Conservation (phyloP, 768 basidiomycete species). For the Mycena capillaripes region DNA sequence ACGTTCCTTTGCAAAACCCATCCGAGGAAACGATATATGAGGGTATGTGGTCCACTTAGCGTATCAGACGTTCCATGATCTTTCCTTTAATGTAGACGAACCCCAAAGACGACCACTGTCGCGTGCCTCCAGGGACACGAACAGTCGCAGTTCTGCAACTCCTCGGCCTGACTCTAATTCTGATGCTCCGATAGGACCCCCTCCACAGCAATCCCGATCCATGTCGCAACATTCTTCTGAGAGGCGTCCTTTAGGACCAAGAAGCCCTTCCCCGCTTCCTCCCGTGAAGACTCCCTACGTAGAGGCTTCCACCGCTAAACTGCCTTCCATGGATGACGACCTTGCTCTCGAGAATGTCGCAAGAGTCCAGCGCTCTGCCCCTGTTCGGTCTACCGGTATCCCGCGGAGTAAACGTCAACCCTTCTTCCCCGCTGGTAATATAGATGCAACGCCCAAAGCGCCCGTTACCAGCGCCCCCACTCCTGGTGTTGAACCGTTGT, state of each 20-base stretch:
- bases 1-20: constrained; percentile 59
- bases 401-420: constrained; percentile 82
- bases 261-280: constrained; percentile 80
- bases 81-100: constrained; percentile 60
- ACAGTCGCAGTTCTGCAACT: constrained; percentile 57
- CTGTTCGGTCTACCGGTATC: constrained; percentile 60
- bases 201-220: constrained; percentile 56
- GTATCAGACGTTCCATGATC: constrained; percentile 25
- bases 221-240: constrained; percentile 66
- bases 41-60: constrained; percentile 59
- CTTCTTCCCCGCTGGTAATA: constrained; percentile 67
- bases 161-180: constrained; percentile 61
- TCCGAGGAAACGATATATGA: constrained; percentile 83
- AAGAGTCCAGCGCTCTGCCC: constrained; percentile 41
- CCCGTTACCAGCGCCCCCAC: constrained; percentile 47
- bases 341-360: constrained; percentile 56
- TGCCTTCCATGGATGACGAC: constrained; percentile 63
- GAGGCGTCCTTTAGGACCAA: constrained; percentile 79
- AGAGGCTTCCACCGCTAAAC: constrained; percentile 45
- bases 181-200: constrained; percentile 52
- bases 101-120: constrained; percentile 73
- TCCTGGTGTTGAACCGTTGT: constrained; percentile 77
- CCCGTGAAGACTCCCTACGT: constrained; percentile 55
- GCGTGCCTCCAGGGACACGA: constrained; percentile 61
- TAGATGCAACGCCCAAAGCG: constrained; percentile 68